Evolutionary conservation across 441 rosid genomes (phyloP).

Genomic region (Cnidoscolus chayamansa): DNA sequence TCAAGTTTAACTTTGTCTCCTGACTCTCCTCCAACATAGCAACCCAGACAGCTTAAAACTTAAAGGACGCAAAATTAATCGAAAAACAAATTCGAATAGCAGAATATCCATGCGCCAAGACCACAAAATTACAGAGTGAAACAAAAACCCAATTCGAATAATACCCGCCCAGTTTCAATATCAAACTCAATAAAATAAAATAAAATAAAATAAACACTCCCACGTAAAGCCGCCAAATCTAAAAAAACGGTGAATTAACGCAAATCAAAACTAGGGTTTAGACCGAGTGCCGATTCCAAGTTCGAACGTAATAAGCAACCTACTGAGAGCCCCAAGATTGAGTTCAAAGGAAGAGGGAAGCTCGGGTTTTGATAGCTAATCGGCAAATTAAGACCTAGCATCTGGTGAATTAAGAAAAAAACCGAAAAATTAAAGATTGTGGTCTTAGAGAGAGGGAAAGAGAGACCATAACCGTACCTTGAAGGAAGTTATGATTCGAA

Average conservation of each 20-base stretch:
- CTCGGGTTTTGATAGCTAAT: slow-evolving; percentile 60
- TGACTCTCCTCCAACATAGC: slow-evolving; percentile 21
- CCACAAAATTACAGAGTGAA: slow-evolving; percentile 29
- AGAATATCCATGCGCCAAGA: slow-evolving; percentile 22
- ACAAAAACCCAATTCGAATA: slow-evolving; percentile 24
- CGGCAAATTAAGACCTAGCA: slow-evolving; percentile 27
- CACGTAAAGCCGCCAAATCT: slow-evolving; percentile 24
- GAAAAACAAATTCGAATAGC: slow-evolving; percentile 13
- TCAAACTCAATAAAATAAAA: slow-evolving; percentile 10
- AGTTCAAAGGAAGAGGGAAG: slow-evolving; percentile 20
- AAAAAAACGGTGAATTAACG: slow-evolving; percentile 16
- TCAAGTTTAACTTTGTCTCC: slow-evolving; percentile 18
- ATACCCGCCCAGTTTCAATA: slow-evolving; percentile 16
- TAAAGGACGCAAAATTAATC: slow-evolving; percentile 1
- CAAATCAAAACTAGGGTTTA: slow-evolving; percentile 46
- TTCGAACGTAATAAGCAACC: slow-evolving; percentile 26
- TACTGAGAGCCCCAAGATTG: slow-evolving; percentile 15
- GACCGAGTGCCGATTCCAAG: slow-evolving; percentile 28
- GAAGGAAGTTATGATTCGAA: slow-evolving; percentile 32
- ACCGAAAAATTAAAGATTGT: slow-evolving; percentile 9
- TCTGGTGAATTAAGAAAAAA: slow-evolving; percentile 18
- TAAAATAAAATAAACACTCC: slow-evolving; percentile 5
- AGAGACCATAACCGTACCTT: slow-evolving; percentile 25
- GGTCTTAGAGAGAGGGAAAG: background rate
- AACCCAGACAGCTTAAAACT: slow-evolving; percentile 28